These are phyloP conservation scores for Solanum bulbocastanum DNA, from an alignment of 257 asterid genomes.

Conservation along the genomic window DNA sequence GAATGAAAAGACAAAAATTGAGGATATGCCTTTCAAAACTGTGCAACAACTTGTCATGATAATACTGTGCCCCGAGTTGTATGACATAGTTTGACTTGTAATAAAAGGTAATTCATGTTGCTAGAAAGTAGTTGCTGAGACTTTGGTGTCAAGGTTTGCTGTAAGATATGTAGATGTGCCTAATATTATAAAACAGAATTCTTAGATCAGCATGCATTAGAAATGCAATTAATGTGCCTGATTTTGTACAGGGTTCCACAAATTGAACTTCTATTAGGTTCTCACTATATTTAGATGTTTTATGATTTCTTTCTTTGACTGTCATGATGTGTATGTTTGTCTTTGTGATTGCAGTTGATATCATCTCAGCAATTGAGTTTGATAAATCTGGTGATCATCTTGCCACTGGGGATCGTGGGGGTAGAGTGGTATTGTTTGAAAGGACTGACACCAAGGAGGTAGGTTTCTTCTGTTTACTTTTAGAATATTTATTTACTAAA, in stretches of 20 bases:
- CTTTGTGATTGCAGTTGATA: conserved; percentile 50
- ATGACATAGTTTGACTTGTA: background rate
- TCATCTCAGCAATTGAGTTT: conserved; percentile 63
- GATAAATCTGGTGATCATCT: conserved; percentile 58
- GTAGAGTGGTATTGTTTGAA: conserved; percentile 54
- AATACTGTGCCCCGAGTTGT: background rate
- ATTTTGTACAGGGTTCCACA: background rate
- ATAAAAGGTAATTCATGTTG: background rate
- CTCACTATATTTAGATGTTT: background rate
- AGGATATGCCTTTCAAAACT: background rate
- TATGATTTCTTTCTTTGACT: background rate
- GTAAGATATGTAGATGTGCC: background rate
- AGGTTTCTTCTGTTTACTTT: conserved; percentile 1
- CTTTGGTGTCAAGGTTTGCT: background rate
- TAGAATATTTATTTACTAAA: background rate
- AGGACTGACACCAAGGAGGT: conserved; percentile 48
- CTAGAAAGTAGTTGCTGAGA: background rate
- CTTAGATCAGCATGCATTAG: background rate
- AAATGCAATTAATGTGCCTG: background rate
- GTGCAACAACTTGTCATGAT: background rate
- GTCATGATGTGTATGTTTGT: background rate
- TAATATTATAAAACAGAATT: background rate
- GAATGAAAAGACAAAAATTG: background rate
- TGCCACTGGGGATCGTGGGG: conserved; percentile 62
- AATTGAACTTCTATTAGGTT: background rate